phyloP scores from a whole-genome alignment of 805 yeast species.

The Yarrowia sp. region DNA sequence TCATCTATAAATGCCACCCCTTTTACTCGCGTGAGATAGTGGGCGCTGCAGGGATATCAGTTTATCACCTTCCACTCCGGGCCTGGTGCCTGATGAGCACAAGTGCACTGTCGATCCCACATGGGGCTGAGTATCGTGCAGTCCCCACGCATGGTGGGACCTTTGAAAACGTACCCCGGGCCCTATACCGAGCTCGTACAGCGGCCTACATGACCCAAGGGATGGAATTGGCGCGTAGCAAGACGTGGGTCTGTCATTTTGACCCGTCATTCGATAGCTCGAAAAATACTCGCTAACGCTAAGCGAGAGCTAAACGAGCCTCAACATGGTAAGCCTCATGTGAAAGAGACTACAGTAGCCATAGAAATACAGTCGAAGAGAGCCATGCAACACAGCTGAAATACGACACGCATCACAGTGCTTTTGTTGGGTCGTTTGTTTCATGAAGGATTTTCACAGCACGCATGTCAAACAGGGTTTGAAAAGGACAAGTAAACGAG shows the following conservation, averaged over 20 bases:
- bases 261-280: neutral
- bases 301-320: no score
- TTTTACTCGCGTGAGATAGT: neutral
- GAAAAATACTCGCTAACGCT: no score
- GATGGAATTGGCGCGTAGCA: no score
- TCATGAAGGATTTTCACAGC: neutral
- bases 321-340: no score
- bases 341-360: no score
- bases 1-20: no score
- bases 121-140: conserved; percentile 21
- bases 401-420: neutral
- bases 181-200: neutral
- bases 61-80: neutral
- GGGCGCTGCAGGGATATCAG: no score
- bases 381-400: no score
- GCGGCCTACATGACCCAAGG: no score
- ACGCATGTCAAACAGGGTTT: neutral
- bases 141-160: conserved; percentile 5
- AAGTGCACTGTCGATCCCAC: conserved; percentile 3
- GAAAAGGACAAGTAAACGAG: no score
- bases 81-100: conserved; percentile 24
- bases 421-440: neutral
- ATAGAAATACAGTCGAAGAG: no score
- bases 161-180: neutral
- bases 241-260: no score